Evolutionary conservation across 1,284 basidiomycete species (phyloP), one percentile per base, ranked within the genome.

Genomic region (Ganoderma boninense): DNA sequence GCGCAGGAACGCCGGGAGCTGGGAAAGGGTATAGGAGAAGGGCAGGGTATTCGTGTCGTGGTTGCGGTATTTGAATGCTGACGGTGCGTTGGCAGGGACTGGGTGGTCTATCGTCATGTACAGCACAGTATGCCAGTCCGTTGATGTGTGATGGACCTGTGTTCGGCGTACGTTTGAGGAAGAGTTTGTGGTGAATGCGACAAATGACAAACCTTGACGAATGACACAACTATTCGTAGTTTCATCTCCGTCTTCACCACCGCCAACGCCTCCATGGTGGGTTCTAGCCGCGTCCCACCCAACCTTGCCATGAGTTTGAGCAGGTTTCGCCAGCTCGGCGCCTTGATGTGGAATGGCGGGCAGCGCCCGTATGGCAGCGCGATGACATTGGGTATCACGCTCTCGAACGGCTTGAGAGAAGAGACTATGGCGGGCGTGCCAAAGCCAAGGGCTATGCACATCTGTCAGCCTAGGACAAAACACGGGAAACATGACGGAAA

Each of bases 91-190:
- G 1, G 83, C 75, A 49, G 91, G 89, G 1, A 87, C 79, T 2
- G 90, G 88, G 74, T 89, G 84, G 75, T 95, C 93, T 62, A 93
- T 87, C 0, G 91, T 90, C 74, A 95, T 87, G 84, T 92, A 94
- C 11, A 94, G 77, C 26, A 94, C 82, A 11, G 90, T 90, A 65
- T 90, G 86, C 93, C 93, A 95, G 40, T 89, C 87, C 6, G 81
- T 76, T 0, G 89, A 86, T 40, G 84, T 77, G 61, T 86, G 87
- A 76, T 90, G 88, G 32, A 89, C 84, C 91, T 92, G 65, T 29
- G 42, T 18, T 26, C n/a, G 16, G 40, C n/a, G 23, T 5, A 62
- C 14, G 54, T 26, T 62, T 43, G 40, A 62, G 40, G 43, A 8
- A 26, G 23, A 42, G 23, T 42, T 38, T 10, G 38, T 43, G 7